These are phyloP conservation scores for Neocatenulostroma microsporum DNA, from an alignment of 2,329 filamentous ascomycete genomes.

Conservation along the genomic window DNA sequence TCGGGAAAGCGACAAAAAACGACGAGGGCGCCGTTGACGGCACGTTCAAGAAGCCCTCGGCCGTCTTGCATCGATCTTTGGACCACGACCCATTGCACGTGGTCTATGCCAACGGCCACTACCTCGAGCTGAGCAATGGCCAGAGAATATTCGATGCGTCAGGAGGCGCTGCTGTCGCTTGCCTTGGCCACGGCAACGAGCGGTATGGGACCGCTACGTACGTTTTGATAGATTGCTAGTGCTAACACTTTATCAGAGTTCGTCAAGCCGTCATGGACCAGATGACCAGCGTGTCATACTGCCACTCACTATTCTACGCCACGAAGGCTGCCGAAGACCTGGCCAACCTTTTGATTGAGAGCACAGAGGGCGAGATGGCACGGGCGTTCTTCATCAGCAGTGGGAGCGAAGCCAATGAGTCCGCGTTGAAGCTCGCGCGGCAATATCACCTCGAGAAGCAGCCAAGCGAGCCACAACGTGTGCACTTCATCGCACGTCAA, in stretches of 20 bases:
- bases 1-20: slow-evolving; percentile 1
- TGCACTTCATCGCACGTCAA: slow-evolving; percentile 56
- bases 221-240: background rate
- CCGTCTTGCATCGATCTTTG: slow-evolving; percentile 48
- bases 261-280: slow-evolving; percentile 53
- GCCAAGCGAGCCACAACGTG: slow-evolving; percentile 46
- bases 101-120: slow-evolving; percentile 43
- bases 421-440: slow-evolving; percentile 57
- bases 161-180: slow-evolving; percentile 64
- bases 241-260: slow-evolving; percentile 33
- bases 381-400: slow-evolving; percentile 52
- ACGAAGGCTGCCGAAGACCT: slow-evolving; percentile 48
- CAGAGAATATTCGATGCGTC: slow-evolving; percentile 62
- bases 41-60: slow-evolving; percentile 9
- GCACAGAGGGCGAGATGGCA: slow-evolving; percentile 46
- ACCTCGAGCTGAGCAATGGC: slow-evolving; percentile 48
- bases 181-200: slow-evolving; percentile 59
- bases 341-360: slow-evolving; percentile 42
- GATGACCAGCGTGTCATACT: slow-evolving; percentile 51
- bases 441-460: slow-evolving; percentile 58
- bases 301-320: slow-evolving; percentile 52
- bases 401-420: slow-evolving; percentile 60
- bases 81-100: slow-evolving; percentile 42
- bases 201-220: too few species aligned
- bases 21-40: background rate